A percentile compares a stretch with the other conserved stretches of the same genome.
Evolutionary conservation across 2,329 filamentous ascomycete species (phyloP).

Genomic region (Ceratocystis destructans): DNA sequence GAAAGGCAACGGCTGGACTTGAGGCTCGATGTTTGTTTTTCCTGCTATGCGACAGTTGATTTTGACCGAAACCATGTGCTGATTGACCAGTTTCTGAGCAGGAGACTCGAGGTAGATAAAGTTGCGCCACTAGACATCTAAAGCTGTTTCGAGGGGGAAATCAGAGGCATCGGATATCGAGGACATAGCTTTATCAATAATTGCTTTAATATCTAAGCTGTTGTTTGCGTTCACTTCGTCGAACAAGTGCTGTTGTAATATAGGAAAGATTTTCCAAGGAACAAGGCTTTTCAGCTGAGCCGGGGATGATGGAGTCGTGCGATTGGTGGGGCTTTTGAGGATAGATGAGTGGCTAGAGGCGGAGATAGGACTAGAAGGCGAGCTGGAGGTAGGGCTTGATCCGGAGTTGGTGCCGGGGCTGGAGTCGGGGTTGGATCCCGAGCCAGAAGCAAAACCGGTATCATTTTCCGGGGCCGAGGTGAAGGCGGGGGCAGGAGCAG

Average conservation of each 20-base stretch:
- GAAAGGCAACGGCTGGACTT: background rate
- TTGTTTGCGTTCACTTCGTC: background rate
- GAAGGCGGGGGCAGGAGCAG: no score
- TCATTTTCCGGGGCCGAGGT: no score
- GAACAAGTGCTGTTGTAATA: background rate
- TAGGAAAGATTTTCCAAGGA: background rate
- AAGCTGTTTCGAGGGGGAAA: background rate
- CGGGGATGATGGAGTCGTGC: background rate
- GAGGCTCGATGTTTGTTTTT: background rate
- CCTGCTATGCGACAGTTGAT: background rate
- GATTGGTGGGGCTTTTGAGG: background rate
- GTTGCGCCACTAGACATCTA: conserved; percentile 2
- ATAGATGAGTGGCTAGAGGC: background rate
- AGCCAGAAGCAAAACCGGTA: background rate
- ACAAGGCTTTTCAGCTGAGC: background rate
- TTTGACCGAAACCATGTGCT: background rate
- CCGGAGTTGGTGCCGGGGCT: background rate
- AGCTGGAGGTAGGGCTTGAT: background rate
- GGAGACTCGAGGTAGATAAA: conserved; percentile 2
- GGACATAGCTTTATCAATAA: background rate
- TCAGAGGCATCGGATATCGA: background rate
- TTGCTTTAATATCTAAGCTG: background rate
- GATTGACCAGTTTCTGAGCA: conserved; percentile 1
- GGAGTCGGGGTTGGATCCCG: background rate
- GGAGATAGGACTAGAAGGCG: background rate